A percentile compares a stretch with the other conserved stretches of the same genome.
phyloP scores from a whole-genome alignment of 148 eudicot genomes.

The Persicaria maculosa region DNA sequence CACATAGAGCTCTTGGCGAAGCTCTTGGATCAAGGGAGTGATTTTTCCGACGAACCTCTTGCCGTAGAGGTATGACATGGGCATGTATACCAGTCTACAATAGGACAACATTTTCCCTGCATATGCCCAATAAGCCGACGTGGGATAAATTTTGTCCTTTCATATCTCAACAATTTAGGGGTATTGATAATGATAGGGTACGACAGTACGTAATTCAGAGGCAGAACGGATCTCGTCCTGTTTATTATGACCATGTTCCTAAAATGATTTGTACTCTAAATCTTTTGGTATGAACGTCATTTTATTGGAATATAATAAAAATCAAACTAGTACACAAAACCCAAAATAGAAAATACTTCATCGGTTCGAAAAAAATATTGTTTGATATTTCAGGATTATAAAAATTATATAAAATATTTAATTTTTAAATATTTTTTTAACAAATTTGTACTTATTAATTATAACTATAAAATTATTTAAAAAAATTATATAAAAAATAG shows the following conservation, averaged over 20 bases:
- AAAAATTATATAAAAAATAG: too few species aligned
- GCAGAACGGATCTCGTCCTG: neutral
- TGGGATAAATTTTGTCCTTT: neutral
- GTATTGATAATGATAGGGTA: neutral
- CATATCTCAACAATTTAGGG: neutral
- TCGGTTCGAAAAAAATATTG: too few species aligned
- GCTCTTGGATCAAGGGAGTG: slow-evolving; percentile 29
- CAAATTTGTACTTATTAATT: too few species aligned
- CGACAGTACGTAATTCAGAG: neutral
- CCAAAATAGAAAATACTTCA: neutral
- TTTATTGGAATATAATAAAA: neutral
- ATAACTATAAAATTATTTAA: too few species aligned
- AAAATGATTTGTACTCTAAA: neutral
- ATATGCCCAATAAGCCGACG: neutral
- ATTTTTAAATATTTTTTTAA: too few species aligned
- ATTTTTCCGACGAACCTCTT: slow-evolving; percentile 55
- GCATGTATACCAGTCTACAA: slow-evolving; percentile 64
- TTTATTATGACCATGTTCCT: neutral
- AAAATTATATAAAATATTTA: too few species aligned
- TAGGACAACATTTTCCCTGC: slow-evolving; percentile 55
- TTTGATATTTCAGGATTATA: too few species aligned
- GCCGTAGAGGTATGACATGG: slow-evolving; percentile 64
- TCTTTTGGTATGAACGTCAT: neutral
- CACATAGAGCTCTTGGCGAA: slow-evolving; percentile 38
- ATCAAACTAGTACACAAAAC: neutral